Base-by-base conservation (phyloP, 2,329 filamentous ascomycete genomes). In the Verticillium nubilum region DNA sequence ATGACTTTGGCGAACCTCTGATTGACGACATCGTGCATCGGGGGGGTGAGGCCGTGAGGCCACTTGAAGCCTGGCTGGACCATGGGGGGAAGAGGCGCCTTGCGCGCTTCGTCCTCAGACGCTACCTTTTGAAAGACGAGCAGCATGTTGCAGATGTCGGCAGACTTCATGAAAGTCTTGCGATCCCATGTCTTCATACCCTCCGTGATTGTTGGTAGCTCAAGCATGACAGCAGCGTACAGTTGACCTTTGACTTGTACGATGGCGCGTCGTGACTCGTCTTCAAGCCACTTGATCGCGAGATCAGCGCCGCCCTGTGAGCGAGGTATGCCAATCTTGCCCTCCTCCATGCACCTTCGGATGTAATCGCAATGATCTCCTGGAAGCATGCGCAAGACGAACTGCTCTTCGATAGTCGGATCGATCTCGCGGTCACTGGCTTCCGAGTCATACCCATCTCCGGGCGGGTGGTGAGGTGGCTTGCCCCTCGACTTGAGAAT, bases 361-460 rank as follows among this genome's bases (percentile, higher is more conserved):
- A 99, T 77, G 68, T 94, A 92, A 26, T 97, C 91, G 70, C 90
- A 91, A 73, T 97, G 90, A 29, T 90, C 86, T 0, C 92, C 93
- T 0, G 92, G 91, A 58, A 87, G 73, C 90, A 97, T 97, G 61
- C 95, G 90, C 62, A 99, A 74, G 9, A 99, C 82, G 65, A 98
- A 91, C 64, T 96, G 89, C 68, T 94, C 90, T 73, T 98, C 94
- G 62, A 96, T 91, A 1, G 89, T 83, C 0, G 95, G 95, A 68
- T 99, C 95, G 10, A 79, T 75, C 73, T 99, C 95, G 15, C 88
- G 86, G 69, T 98, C 95, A 59, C 92, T 95, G 13, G 93, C 92
- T 73, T 98, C 95, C 3, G 93, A 97, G 72, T 99, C 95, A 74
- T 98, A 99, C 7, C 94, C 95, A 59, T 96, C 92, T 57, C 95